phyloP scores from a whole-genome alignment of 2,329 filamentous ascomycete genomes.

The Claviceps capensis region DNA sequence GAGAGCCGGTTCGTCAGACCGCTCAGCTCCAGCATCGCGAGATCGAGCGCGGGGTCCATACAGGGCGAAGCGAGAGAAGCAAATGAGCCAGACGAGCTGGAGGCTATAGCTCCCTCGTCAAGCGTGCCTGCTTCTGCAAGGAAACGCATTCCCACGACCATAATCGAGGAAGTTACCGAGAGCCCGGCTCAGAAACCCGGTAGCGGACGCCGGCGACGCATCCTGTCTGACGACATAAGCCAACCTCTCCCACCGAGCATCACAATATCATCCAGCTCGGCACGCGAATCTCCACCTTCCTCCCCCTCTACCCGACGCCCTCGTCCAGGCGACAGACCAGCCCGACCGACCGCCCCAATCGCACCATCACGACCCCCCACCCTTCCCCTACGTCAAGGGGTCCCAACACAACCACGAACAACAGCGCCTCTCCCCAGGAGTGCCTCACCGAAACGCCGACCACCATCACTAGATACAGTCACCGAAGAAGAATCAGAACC shows the following conservation, averaged over 20 bases:
- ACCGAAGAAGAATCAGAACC: slow-evolving; percentile 4
- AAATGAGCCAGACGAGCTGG: slow-evolving; percentile 1
- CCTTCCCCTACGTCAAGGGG: background rate
- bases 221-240: slow-evolving; percentile 17
- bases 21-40: slow-evolving; percentile 5
- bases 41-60: background rate
- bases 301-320: slow-evolving; percentile 32
- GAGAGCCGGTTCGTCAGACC: background rate
- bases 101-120: slow-evolving; percentile 4
- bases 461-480: background rate
- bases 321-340: slow-evolving; percentile 18
- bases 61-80: background rate
- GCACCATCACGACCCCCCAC: background rate
- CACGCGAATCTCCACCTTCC: slow-evolving; percentile 13
- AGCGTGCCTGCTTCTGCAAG: slow-evolving; percentile 5
- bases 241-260: background rate
- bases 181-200: slow-evolving; percentile 42
- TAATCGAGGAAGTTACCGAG: slow-evolving; percentile 20
- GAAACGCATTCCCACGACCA: slow-evolving; percentile 5
- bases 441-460: background rate
- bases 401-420: background rate
- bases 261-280: background rate
- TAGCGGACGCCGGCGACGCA: slow-evolving; percentile 34
- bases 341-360: background rate
- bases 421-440: background rate